phyloP scores from a whole-genome alignment of 179 eudicot species.

The Silene vulgaris region DNA sequence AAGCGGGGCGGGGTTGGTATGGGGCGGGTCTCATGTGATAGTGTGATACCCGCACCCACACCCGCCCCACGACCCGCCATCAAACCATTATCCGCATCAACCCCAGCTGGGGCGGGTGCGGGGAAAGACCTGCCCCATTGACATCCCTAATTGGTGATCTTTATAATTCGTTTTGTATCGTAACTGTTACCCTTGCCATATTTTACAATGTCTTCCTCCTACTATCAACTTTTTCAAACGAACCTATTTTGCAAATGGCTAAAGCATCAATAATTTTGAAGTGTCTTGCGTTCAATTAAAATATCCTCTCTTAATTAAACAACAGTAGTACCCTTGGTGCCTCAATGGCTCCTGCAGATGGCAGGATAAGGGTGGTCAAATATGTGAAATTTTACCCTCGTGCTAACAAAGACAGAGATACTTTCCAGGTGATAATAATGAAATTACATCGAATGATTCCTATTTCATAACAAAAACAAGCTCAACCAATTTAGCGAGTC shows the following conservation, averaged over 20 bases:
- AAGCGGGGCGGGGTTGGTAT: too few relatives aligned
- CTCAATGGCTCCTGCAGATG: neutral
- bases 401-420: neutral
- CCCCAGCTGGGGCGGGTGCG: too few relatives aligned
- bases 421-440: neutral
- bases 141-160: too few relatives aligned
- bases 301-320: neutral
- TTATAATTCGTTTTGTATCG: too few relatives aligned
- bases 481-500: neutral
- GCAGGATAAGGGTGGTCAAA: too few relatives aligned
- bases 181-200: neutral
- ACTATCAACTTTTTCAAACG: neutral
- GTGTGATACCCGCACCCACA: too few relatives aligned
- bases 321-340: neutral
- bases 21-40: too few relatives aligned
- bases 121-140: too few relatives aligned
- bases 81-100: too few relatives aligned
- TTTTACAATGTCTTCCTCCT: neutral
- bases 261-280: neutral
- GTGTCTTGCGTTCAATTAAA: neutral
- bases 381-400: neutral
- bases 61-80: too few relatives aligned
- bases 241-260: neutral
- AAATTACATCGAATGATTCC: neutral
- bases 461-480: neutral